phyloP scores from a whole-genome alignment of 2,329 filamentous ascomycete genomes.

The Fusarium denticulatum region DNA sequence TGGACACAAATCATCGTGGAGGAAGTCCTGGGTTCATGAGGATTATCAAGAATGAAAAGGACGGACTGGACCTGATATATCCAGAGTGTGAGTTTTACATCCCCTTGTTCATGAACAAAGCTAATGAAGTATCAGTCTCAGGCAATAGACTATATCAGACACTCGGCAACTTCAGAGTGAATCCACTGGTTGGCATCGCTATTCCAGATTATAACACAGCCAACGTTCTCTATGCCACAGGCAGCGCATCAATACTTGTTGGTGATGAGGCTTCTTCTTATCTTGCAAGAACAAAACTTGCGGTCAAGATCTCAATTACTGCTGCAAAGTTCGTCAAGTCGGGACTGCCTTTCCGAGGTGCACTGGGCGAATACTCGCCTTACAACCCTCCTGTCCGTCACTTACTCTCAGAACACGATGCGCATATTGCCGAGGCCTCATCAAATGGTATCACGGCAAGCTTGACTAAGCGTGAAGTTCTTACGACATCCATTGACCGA shows the following conservation, averaged over 20 bases:
- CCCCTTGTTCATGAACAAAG: not conserved
- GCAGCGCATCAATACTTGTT: constrained; percentile 72
- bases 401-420: constrained; percentile 65
- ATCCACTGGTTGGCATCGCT: constrained; percentile 73
- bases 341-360: constrained; percentile 75
- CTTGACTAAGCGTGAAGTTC: constrained; percentile 64
- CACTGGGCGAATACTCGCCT: constrained; percentile 68
- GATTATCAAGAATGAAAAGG: constrained; percentile 66
- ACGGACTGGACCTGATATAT: constrained; percentile 68
- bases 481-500: constrained; percentile 74
- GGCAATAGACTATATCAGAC: constrained; percentile 88
- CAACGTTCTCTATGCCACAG: constrained; percentile 79
- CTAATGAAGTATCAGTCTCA: constrained; percentile 58
- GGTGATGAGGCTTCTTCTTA: constrained; percentile 69
- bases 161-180: constrained; percentile 77
- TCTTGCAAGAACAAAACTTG: constrained; percentile 77
- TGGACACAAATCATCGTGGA: constrained; percentile 88
- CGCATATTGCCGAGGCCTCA: constrained; percentile 18
- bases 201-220: constrained; percentile 80
- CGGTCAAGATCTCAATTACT: constrained; percentile 72
- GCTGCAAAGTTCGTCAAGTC: constrained; percentile 70
- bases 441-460: constrained; percentile 55
- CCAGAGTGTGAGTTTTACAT: constrained; percentile 69
- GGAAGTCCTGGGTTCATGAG: constrained; percentile 79
- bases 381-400: constrained; percentile 81